Percentiles rank a stretch among this genome's conserved stretches.
These are phyloP conservation scores for Ormosia semicastrata DNA, from an alignment of 306 rosid species.

Conservation along the genomic window DNA sequence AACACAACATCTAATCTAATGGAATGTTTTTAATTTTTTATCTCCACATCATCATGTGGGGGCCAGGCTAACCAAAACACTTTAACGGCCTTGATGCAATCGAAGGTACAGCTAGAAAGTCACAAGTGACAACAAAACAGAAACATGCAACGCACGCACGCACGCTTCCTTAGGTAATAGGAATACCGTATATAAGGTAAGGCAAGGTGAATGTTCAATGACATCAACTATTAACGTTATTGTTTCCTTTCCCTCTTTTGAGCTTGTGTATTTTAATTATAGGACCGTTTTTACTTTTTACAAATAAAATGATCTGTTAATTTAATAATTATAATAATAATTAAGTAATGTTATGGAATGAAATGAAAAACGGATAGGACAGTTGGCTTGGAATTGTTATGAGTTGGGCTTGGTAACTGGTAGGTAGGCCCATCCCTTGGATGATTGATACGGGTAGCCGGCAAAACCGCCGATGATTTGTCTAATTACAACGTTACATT, in stretches of 20 bases:
- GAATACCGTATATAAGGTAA: not conserved
- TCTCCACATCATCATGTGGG: not conserved
- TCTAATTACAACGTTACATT: slow-evolving; percentile 15
- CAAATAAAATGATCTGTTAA: not conserved
- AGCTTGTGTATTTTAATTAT: not conserved
- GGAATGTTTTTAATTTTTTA: not conserved
- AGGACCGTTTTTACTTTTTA: not conserved
- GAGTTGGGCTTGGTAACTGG: not conserved
- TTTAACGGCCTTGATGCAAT: slow-evolving; percentile 23
- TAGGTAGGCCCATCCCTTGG: not conserved
- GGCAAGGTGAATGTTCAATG: not conserved
- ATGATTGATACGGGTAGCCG: slow-evolving; percentile 24
- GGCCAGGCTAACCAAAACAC: not conserved
- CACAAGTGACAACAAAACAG: not conserved
- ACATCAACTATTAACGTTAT: not conserved
- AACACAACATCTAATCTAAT: not conserved
- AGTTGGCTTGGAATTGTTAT: not conserved
- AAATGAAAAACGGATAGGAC: not conserved
- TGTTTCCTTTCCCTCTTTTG: not conserved
- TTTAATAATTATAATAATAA: too few species aligned
- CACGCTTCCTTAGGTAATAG: not conserved
- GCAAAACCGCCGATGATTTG: slow-evolving; percentile 45
- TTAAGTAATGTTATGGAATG: not conserved
- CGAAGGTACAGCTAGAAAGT: slow-evolving; percentile 10
- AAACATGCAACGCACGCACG: not conserved